Conservation (phyloP, 2,329 filamentous ascomycete genomes). For the Fusarium chuoi region DNA sequence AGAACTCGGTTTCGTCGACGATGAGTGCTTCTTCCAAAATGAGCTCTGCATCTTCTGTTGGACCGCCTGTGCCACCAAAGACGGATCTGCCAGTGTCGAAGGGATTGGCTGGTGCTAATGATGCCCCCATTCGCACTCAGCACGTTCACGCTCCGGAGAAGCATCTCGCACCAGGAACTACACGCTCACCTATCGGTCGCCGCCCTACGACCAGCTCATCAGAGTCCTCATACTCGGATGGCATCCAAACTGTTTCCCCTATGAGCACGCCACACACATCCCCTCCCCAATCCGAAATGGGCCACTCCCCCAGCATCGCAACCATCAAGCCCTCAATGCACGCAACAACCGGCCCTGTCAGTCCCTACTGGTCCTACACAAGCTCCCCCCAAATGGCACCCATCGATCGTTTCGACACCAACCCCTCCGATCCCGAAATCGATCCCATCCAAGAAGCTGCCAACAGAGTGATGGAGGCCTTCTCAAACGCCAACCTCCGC, state of each 20-base stretch:
- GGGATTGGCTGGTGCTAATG: not conserved
- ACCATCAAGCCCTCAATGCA: conserved; percentile 15
- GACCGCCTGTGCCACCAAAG: conserved; percentile 13
- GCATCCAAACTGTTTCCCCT: conserved; percentile 48
- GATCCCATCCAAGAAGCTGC: conserved; percentile 48
- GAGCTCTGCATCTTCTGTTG: conserved; percentile 13
- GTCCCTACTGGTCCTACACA: conserved; percentile 37
- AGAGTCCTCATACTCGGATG: conserved; percentile 53
- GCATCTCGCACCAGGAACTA: conserved; percentile 3
- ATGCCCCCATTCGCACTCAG: not conserved
- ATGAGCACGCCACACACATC: conserved; percentile 55
- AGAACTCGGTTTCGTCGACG: conserved; percentile 29
- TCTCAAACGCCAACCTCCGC: conserved; percentile 42
- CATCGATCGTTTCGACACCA: conserved; percentile 33
- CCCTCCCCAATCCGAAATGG: conserved; percentile 54
- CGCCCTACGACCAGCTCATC: conserved; percentile 47
- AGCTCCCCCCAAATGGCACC: conserved; percentile 34
- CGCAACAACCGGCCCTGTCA: conserved; percentile 15
- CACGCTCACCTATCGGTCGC: conserved; percentile 6
- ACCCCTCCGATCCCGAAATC: conserved; percentile 26
- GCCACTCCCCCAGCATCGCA: conserved; percentile 35
- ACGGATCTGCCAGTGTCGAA: not conserved
- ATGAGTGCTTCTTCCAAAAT: conserved; percentile 8
- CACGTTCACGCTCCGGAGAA: conserved; percentile 10
- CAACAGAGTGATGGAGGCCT: conserved; percentile 46